phyloP scores from a whole-genome alignment of 176 grass and related monocot genomes.

The Zea mays region DNA sequence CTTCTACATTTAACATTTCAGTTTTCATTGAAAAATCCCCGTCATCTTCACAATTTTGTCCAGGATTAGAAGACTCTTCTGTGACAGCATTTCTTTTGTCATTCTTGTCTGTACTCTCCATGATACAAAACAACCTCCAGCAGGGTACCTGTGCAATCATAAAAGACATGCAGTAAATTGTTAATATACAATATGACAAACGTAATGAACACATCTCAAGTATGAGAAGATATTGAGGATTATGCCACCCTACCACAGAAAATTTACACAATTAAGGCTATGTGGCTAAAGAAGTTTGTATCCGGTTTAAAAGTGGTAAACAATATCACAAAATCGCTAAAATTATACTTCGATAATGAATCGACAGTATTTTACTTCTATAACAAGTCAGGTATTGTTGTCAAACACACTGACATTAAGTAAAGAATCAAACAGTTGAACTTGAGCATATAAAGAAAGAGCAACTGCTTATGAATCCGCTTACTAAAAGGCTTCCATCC shows the following conservation, averaged over 20 bases:
- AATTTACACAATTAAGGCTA: background rate
- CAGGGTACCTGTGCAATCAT: conserved; percentile 1
- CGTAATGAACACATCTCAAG: background rate
- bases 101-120: conserved; percentile 53
- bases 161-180: conserved; percentile 2
- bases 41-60: conserved; percentile 43
- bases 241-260: background rate
- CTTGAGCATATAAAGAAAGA: no score
- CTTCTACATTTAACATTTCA: conserved; percentile 46
- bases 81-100: conserved; percentile 7
- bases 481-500: no score
- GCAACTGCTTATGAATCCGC: no score
- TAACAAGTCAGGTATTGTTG: no score
- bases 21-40: conserved; percentile 41
- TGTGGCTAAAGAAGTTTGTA: background rate
- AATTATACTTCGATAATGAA: no score
- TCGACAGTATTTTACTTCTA: no score
- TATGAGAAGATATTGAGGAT: background rate
- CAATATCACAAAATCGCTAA: no score
- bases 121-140: conserved; percentile 21
- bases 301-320: no score
- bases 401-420: no score
- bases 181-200: background rate
- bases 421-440: no score
- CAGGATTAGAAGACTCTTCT: conserved; percentile 43